A percentile compares a stretch with the other conserved stretches of the same genome.
Evolutionary conservation across 176 grass and related monocot species (phyloP).

Genomic region (Musa itinerans): DNA sequence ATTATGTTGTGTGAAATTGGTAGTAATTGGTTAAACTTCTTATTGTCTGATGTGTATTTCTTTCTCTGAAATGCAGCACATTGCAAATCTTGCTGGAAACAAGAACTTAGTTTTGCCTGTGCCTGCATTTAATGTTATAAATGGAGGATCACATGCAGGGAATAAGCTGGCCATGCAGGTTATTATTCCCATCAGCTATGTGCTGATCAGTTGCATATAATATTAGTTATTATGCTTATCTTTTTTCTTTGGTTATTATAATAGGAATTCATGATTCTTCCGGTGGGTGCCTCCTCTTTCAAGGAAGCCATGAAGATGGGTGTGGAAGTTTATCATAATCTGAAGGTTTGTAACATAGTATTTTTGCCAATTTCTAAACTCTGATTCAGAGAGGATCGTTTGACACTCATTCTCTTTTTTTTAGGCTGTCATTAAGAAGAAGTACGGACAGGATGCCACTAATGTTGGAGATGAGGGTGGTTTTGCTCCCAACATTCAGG

Average conservation of each 20-base stretch:
- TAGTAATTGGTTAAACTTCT: background rate
- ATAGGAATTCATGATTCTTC: conserved; percentile 98
- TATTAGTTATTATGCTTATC: conserved; percentile 10
- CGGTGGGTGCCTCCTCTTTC: conserved; percentile 69
- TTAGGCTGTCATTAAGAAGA: conserved; percentile 92
- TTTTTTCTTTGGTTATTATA: background rate
- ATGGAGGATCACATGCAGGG: conserved; percentile 90
- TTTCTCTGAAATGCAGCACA: conserved; percentile 43
- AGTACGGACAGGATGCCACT: conserved; percentile 91
- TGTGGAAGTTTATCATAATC: conserved; percentile 87
- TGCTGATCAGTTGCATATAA: background rate
- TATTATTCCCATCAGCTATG: background rate
- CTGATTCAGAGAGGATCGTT: background rate
- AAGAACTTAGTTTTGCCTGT: conserved; percentile 75
- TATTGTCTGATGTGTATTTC: background rate
- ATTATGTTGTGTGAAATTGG: background rate
- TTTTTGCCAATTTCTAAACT: no score
- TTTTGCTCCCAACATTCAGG: conserved; percentile 98
- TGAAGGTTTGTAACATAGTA: conserved; percentile 44
- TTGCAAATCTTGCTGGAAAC: conserved; percentile 91
- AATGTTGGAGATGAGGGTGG: conserved; percentile 98
- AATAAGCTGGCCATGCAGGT: conserved; percentile 99
- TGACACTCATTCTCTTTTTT: conserved; percentile 5
- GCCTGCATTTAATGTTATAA: conserved; percentile 93
- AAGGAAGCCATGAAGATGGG: conserved; percentile 99